A percentile compares a stretch with the other conserved stretches of the same genome.
Evolutionary conservation across 2,329 filamentous ascomycete genomes (phyloP).

Genomic region (Cladosporium velox): DNA sequence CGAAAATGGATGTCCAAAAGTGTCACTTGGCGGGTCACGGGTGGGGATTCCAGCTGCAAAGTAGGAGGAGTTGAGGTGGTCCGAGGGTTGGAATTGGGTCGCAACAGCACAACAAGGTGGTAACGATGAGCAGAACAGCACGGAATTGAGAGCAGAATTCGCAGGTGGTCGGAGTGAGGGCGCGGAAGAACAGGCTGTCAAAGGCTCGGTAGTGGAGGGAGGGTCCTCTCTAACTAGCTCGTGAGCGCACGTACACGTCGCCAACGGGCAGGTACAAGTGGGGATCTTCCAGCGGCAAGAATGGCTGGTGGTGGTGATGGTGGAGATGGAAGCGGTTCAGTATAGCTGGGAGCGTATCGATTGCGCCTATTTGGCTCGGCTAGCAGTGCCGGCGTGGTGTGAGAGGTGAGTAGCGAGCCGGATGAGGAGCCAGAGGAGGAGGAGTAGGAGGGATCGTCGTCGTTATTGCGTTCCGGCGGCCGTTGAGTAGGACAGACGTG

Average conservation of each 20-base stretch:
- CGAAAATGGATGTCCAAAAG: constrained; percentile 10
- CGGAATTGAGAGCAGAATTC: constrained; percentile 4
- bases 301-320: constrained; percentile 1
- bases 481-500: background rate
- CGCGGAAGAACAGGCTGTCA: background rate
- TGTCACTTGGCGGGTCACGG: constrained; percentile 16
- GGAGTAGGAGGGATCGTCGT: background rate
- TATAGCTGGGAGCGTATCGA: background rate
- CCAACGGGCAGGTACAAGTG: constrained; percentile 11
- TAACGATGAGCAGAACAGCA: background rate
- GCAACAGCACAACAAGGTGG: background rate
- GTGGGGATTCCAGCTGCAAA: constrained; percentile 12
- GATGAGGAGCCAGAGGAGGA: constrained; percentile 3
- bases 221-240: constrained; percentile 8
- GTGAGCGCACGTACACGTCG: constrained; percentile 11
- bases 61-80: background rate
- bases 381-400: background rate
- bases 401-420: background rate
- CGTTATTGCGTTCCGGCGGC: background rate
- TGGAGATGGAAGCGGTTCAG: constrained; percentile 1
- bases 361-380: background rate
- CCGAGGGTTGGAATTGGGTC: constrained; percentile 2
- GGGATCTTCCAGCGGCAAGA: constrained; percentile 8
- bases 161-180: background rate
- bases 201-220: constrained; percentile 4